Base-by-base conservation (phyloP, 805 yeast species). In the Hanseniaspora singularis region DNA sequence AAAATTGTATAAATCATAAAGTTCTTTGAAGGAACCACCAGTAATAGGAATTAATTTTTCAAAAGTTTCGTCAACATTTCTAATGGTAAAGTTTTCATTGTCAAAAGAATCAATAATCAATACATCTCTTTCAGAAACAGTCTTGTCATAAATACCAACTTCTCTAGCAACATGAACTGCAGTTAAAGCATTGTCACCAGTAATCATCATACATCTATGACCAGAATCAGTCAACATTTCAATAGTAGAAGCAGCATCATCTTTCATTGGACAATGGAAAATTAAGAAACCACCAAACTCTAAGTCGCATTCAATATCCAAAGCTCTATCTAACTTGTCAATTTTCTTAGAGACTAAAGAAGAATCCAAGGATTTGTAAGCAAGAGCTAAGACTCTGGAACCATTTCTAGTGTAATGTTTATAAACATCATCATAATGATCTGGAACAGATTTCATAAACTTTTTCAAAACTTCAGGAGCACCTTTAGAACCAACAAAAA, bases 181-280 rank as follows among this genome's bases (percentile, higher is more conserved):
- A 54, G 98, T 92, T 60, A 92, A 74, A 33, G 98, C 96, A 64
- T 89, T 92, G 66, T 92, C 98, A 71, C 98, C 98, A 40, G 98
- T 92, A 55, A 92, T 92, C 98, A 92, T 92, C 36, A 92, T 77
- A 62, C 86, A 84, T 61, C 98, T 86, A 64, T 92, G 98, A 46
- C 89, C 77, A 1, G 96, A 87, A 60, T 86, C 94, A 64, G 86
- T 89, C 64, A 92, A 72, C 96, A 87, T 89, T 58, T 76, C 71
- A 54, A 92, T 79, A 33, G 95, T 81, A 54, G 79, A 94, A 60
- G 85, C 69, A 31, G 98, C 98, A 66, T 92, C 98, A 31, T 71
- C 73, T 64, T 92, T 92, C 73, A 92, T 75, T 16, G 98, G 98
- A 69, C 97, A 88, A 62, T 86, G 95, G 83, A 92, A 92, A 47